Conservation (phyloP, 805 yeast species). For the Yarrowia hollandica region DNA sequence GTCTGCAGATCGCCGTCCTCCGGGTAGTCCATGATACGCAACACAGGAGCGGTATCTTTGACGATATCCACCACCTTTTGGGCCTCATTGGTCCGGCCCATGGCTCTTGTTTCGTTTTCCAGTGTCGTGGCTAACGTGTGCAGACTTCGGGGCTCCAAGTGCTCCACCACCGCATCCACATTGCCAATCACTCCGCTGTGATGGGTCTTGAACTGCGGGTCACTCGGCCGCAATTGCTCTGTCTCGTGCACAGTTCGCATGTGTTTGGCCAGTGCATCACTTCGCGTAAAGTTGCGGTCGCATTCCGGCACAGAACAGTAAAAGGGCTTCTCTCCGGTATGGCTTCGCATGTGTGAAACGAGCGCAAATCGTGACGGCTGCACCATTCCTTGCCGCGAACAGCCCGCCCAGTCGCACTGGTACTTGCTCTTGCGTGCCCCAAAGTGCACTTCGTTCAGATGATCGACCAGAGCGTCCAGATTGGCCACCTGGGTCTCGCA, state of each 20-base stretch:
- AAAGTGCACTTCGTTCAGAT: conserved; percentile 46
- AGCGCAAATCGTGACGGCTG: conserved; percentile 60
- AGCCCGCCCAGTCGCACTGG: conserved; percentile 62
- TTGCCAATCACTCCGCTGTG: conserved; percentile 13
- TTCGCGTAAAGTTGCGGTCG: conserved; percentile 55
- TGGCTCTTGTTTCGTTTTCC: background rate
- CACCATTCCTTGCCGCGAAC: conserved; percentile 52
- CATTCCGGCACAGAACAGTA: conserved; percentile 69
- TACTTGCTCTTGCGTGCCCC: conserved; percentile 44
- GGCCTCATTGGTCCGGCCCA: conserved; percentile 14
- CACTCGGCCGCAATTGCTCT: conserved; percentile 34
- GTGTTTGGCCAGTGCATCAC: conserved; percentile 66
- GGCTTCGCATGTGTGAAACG: conserved; percentile 62
- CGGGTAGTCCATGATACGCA: conserved; percentile 9
- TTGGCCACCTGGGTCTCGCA: conserved; percentile 41
- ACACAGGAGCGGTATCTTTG: background rate
- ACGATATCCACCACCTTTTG: background rate
- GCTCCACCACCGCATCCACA: conserved; percentile 18
- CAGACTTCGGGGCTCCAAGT: conserved; percentile 15
- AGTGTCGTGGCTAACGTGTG: conserved; percentile 11
- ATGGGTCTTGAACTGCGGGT: conserved; percentile 30
- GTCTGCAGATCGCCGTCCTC: conserved; percentile 9
- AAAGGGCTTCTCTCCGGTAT: conserved; percentile 67
- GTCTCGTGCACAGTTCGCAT: conserved; percentile 59
- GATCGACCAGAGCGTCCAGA: conserved; percentile 46